Base-by-base conservation (phyloP, 2,329 filamentous ascomycete species). In the Emericellopsis atlantica region DNA sequence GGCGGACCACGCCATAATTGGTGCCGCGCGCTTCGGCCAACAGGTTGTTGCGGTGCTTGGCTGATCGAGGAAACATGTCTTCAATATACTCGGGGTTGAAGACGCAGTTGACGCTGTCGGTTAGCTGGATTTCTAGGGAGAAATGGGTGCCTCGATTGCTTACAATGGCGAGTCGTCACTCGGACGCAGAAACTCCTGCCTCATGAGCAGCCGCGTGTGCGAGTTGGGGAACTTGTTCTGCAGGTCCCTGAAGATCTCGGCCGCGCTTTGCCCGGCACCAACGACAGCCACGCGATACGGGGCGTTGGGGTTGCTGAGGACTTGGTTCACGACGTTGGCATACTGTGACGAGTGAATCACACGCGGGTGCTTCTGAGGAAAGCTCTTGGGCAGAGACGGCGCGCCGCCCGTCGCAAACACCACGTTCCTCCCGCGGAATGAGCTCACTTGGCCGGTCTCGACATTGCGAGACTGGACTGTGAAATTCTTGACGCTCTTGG, bases 131-230 rank as follows among this genome's bases (percentile, higher is more conserved):
- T 3, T 36, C 16, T 31, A 39, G 39, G 26, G 29, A 16, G 6
- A 12, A 29, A 9, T 4, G 9, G 26, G 18, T 21, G 18, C 18
- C 18, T 21, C 12, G 3, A 29, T 7, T 29, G 72, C 83, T 67
- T 68, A 89, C 84, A 96, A 96, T 15, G 90, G 92, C 41, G 87
- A 95, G 59, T 96, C 92, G 56, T 98, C 90, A 55, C 87, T 94
- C 2, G 90, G 90, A 51, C 84, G 79, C 45, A 98, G 64, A 43
- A 90, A 88, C 47, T 87, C 77, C 34, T 81, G 81, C 50, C 86
- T 80, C 69, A 95, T 90, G 44, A 95, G 67, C 43, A 98, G 64
- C 31, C 70, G 75, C 0, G 88, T 89, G 51, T 76, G 72, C 23
- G 84, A 79, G 56, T 90, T 88, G 32, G 88, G 88, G 57, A 93